Evolutionary conservation across 352 stramenopile species (phyloP).

Genomic region (Globisporangium apiculatum): DNA sequence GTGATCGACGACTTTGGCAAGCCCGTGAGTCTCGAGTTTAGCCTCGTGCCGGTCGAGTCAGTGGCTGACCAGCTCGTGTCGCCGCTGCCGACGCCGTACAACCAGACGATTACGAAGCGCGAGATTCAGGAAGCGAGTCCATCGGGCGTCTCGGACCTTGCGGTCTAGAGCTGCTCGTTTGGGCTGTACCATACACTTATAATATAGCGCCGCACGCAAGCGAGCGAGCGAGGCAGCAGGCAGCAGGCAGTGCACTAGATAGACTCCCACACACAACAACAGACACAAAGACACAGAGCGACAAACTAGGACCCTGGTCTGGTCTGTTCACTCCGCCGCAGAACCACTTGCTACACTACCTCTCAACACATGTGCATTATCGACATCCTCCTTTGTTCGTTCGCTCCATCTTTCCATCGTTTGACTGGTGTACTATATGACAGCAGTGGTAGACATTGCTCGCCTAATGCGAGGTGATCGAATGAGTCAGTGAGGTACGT

Average conservation of each 20-base stretch:
- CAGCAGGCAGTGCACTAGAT: background rate
- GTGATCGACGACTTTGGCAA: constrained; percentile 53
- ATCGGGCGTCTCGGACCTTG: constrained; percentile 41
- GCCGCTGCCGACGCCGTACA: constrained; percentile 7
- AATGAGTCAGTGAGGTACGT: no score
- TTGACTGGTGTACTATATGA: no score
- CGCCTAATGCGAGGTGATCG: no score
- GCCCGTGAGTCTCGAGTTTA: constrained; percentile 49
- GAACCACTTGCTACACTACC: background rate
- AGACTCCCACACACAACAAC: background rate
- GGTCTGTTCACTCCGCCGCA: no score
- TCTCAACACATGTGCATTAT: background rate
- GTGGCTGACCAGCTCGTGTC: constrained; percentile 22
- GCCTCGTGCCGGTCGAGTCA: constrained; percentile 56
- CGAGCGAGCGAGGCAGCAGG: background rate
- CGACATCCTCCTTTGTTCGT: no score
- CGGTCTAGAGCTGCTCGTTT: constrained; percentile 19
- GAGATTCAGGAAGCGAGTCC: constrained; percentile 47
- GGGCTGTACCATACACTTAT: constrained; percentile 47
- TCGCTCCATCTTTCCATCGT: no score
- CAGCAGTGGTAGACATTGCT: no score
- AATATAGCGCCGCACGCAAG: constrained; percentile 22
- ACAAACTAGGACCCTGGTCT: no score
- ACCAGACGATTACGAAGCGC: constrained; percentile 18
- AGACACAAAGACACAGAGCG: background rate